Evolutionary conservation across 2,329 filamentous ascomycete genomes (phyloP).

Genomic region (Fusarium odoratissimum): DNA sequence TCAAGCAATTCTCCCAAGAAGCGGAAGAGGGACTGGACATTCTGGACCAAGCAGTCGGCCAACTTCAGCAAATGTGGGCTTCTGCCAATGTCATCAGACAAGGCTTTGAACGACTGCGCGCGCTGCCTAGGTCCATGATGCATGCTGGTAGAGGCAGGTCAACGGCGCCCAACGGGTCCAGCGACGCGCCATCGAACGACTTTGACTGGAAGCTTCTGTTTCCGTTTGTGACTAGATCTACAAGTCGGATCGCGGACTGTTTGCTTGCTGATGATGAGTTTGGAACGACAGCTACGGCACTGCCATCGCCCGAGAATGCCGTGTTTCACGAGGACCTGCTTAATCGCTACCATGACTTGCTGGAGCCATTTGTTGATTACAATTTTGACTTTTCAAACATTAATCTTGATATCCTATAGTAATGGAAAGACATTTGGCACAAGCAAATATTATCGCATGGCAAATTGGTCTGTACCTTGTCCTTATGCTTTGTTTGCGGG

Average conservation of each 20-base stretch:
- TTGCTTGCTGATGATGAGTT: conserved; percentile 35
- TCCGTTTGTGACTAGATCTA: conserved; percentile 35
- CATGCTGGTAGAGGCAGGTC: conserved; percentile 1
- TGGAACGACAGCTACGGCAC: conserved; percentile 13
- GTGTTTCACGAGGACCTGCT: conserved; percentile 34
- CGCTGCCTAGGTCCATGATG: conserved; percentile 18
- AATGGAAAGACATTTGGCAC: accelerated
- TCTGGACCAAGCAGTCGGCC: conserved; percentile 29
- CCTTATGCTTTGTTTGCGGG: background rate
- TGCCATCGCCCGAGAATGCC: conserved; percentile 32
- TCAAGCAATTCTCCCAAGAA: conserved; percentile 33
- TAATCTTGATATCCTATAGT: conserved; percentile 13
- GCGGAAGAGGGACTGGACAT: conserved; percentile 36
- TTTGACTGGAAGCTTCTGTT: conserved; percentile 36
- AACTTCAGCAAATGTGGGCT: conserved; percentile 41
- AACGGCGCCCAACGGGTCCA: background rate
- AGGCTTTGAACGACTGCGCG: conserved; percentile 36
- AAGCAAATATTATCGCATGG: background rate
- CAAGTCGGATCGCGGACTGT: conserved; percentile 27
- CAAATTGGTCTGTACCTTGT: background rate
- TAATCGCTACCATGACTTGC: conserved; percentile 33
- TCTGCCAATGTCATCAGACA: conserved; percentile 38
- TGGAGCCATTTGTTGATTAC: conserved; percentile 39
- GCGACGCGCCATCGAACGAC: background rate
- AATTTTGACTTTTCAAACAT: conserved; percentile 33